Base-by-base conservation (phyloP, 805 yeast species). In the Sugiyamaella smithiae region DNA sequence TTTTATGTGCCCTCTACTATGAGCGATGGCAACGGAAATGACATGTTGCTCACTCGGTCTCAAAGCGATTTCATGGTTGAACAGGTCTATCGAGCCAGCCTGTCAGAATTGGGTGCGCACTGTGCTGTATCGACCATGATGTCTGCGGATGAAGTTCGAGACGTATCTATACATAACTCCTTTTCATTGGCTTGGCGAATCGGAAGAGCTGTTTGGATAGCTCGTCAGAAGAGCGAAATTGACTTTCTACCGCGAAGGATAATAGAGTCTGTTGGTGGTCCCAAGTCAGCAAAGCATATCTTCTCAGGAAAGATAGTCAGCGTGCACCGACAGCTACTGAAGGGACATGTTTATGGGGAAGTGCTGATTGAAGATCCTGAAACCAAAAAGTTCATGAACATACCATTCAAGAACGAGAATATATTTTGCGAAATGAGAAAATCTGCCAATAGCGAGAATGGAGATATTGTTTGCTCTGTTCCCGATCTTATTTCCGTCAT, bases 391-490 rank as follows among this genome's bases (percentile, higher is more conserved):
- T 12, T 14, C 14, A 43, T 45, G 42, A 14, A 22, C 4, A 73
- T 74, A 40, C 77, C 78, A 25, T 75, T 74, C 68, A 72, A 74
- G 59, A 74, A 75, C 54, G 78, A 75, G 53, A 74, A 74, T 57
- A 69, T 74, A 19, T 23, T 59, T 60, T 31, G 70, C 71, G 23
- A 62, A 61, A 44, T 22, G 64, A 17, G 28, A 17, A 6, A 9
- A 40, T 43, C 37, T 22, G 14, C 43, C 28, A 9, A n/a, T 46
- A 1, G 62, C 60, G 4, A 22, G 24, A 5, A 16, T 4, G 59
- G 62, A 19, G 57, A 64, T 40, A 58, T 66, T 12, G 64, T 72
- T 8, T 64, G 71, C 46, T 63, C 74, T 4, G 77, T 73, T 35
- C 78, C 78, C n/a, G 78, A 74, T 54, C 53, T 74, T 45, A 72